A percentile compares a stretch with the other conserved stretches of the same genome.
These are phyloP conservation scores for Aspergillus transmontanensis DNA, from an alignment of 2,329 filamentous ascomycete genomes.

Conservation along the genomic window DNA sequence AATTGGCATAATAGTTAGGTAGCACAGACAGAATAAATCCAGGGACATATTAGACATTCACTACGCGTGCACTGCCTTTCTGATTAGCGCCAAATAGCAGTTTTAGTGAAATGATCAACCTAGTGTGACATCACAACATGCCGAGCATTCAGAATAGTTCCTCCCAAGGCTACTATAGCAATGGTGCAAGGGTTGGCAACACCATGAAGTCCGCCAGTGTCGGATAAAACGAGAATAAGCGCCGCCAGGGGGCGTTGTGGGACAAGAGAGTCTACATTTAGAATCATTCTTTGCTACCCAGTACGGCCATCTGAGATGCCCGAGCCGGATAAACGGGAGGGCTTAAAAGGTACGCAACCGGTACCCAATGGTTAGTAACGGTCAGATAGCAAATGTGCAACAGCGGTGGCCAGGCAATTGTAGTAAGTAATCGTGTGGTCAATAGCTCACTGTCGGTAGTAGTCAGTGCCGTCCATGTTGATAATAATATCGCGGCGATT, in stretches of 20 bases:
- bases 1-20: neutral
- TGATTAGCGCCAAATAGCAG: neutral
- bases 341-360: conserved; percentile 23
- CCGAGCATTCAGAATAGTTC: no score
- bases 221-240: neutral
- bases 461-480: neutral
- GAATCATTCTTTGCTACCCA: neutral
- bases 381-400: conserved; percentile 23
- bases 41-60: neutral
- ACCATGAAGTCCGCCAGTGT: neutral
- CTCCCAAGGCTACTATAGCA: neutral
- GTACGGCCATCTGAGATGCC: neutral
- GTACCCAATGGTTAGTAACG: conserved; percentile 22
- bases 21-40: neutral
- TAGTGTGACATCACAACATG: neutral
- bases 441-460: neutral
- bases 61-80: neutral
- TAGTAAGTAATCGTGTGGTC: conserved; percentile 12
- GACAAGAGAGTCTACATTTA: neutral
- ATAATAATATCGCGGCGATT: neutral
- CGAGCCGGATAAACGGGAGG: conserved; percentile 18
- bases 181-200: neutral
- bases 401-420: conserved; percentile 27
- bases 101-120: neutral
- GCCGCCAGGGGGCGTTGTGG: neutral